Percentiles rank a stretch among this genome's conserved stretches.
These are phyloP conservation scores for Colletotrichum aenigma DNA, from an alignment of 2,329 filamentous ascomycete species.

Conservation along the genomic window DNA sequence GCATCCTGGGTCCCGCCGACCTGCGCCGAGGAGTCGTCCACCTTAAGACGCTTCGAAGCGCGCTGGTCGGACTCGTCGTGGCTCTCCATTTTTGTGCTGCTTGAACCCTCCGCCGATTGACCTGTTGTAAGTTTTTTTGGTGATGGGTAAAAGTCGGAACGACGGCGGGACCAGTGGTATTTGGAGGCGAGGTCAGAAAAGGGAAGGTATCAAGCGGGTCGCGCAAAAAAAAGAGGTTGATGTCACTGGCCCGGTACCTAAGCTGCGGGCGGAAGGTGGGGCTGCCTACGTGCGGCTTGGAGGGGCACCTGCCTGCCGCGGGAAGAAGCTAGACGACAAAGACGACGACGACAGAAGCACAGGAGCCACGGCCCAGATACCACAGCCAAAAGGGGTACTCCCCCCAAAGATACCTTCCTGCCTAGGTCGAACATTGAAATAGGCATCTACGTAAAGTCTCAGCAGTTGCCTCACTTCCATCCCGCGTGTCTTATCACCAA, in stretches of 20 bases:
- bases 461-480: neutral
- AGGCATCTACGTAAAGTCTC: neutral
- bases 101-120: neutral
- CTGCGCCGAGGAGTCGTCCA: slow-evolving; percentile 13
- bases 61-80: slow-evolving; percentile 21
- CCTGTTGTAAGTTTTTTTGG: neutral
- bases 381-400: neutral
- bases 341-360: neutral
- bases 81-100: slow-evolving; percentile 7
- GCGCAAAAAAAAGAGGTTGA: neutral
- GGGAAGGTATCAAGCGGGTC: neutral
- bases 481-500: neutral
- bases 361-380: neutral
- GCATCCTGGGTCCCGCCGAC: neutral
- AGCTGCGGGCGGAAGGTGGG: slow-evolving; percentile 9
- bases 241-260: neutral
- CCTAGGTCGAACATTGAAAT: neutral
- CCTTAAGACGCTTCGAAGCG: slow-evolving; percentile 26
- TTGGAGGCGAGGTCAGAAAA: neutral
- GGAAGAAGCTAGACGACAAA: neutral
- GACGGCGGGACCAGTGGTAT: neutral
- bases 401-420: neutral
- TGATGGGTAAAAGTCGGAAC: neutral
- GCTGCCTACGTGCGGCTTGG: neutral
- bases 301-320: neutral